Evolutionary conservation across 2,329 filamentous ascomycete genomes (phyloP), one percentile per base, ranked within the genome.

Genomic region (Alternaria postmessia): DNA sequence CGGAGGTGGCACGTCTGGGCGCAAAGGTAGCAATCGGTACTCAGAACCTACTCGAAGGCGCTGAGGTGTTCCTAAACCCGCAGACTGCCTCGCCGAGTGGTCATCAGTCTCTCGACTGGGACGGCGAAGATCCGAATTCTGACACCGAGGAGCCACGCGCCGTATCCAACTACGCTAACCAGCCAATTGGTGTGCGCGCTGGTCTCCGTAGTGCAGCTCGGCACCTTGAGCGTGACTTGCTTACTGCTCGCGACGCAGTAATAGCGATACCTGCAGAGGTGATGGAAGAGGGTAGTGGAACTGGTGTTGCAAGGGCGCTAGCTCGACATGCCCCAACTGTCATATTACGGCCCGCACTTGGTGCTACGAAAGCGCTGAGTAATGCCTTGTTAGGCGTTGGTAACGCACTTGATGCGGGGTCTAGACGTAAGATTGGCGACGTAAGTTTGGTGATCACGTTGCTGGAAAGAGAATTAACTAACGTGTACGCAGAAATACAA

Each of bases 21-120:
- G 95, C 95, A 46, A 98, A 97, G 78, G 84, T 98, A 51, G 94
- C 94, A 0, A 92, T 98, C 51, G 95, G 95, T 34, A 97, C 96
- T 3, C 95, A 98, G 73, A 95, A 91, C n/a, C 88, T 94, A 16
- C 86, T 99, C 1, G 91, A 97, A 74, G 91, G 91, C 18, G 93
- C 94, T 0, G 96, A 99, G 78, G 91, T 88, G 18, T 84, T 97
- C 63, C 84, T 97, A 39, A 79, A 79, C 5, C 79, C 81, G 0
- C 68, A 73, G 73, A 48, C 75, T 65, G 47, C 60, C 18, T 65
- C 71, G 0, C 63, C 64, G 5, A 42, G 60, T 14, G 61, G 63
- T 28, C 60, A 62, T 2, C 61, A 64, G 5, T 70, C 76, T 26
- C 67, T 75, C 11, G 78, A 79, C 14, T 86, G 82, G 79, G 81